These are phyloP conservation scores for Aspergillus thermomutatus DNA, from an alignment of 2,329 filamentous ascomycete species.

Conservation along the genomic window DNA sequence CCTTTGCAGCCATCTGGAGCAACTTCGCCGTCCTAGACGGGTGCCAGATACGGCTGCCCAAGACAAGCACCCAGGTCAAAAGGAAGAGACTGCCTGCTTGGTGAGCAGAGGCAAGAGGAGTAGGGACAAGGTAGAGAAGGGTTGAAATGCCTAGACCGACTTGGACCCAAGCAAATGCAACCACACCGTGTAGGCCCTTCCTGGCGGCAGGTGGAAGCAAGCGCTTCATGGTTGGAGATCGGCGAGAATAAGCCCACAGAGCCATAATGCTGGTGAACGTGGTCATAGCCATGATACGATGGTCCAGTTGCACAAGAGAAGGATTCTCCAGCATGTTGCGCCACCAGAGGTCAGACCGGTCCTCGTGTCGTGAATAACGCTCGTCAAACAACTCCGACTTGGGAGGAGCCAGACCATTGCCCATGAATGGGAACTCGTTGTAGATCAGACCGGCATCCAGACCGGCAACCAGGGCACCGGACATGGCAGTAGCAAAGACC, in stretches of 20 bases:
- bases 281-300: slow-evolving; percentile 84
- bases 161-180: slow-evolving; percentile 79
- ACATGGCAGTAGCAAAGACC: slow-evolving; percentile 88
- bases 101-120: slow-evolving; percentile 81
- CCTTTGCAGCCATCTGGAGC: slow-evolving; percentile 48
- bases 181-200: slow-evolving; percentile 71
- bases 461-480: slow-evolving; percentile 87
- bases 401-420: slow-evolving; percentile 75
- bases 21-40: slow-evolving; percentile 63
- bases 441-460: slow-evolving; percentile 97
- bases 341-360: slow-evolving; percentile 86
- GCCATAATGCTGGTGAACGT: slow-evolving; percentile 79
- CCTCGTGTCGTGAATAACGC: slow-evolving; percentile 77
- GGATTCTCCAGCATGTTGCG: slow-evolving; percentile 98
- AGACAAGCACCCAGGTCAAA: slow-evolving; percentile 74
- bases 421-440: slow-evolving; percentile 98
- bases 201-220: slow-evolving; percentile 55
- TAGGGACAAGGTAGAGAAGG: slow-evolving; percentile 89
- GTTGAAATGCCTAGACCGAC: slow-evolving; percentile 85
- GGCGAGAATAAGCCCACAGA: slow-evolving; percentile 76
- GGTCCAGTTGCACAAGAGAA: slow-evolving; percentile 89
- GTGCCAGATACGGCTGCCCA: slow-evolving; percentile 74
- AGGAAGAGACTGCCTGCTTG: slow-evolving; percentile 87
- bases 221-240: slow-evolving; percentile 60
- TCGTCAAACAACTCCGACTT: slow-evolving; percentile 76